Conservation (phyloP, 2,329 filamentous ascomycete species). For the Hortaea werneckii region DNA sequence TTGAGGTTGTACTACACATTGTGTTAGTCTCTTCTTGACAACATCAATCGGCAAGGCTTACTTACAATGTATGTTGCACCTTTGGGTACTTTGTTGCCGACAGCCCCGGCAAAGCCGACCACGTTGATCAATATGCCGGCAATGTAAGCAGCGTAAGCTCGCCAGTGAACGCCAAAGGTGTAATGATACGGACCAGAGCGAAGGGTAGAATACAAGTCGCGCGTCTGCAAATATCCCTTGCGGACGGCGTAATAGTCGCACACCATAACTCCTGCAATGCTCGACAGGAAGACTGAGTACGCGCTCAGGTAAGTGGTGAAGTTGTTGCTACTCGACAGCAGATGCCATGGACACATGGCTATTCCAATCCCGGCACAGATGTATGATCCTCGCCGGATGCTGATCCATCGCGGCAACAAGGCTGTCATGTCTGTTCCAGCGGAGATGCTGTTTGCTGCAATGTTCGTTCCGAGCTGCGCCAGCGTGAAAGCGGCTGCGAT, state of each 20-base stretch:
- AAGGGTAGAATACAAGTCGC: conserved; percentile 66
- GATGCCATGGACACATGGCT: conserved; percentile 78
- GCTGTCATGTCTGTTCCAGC: conserved; percentile 46
- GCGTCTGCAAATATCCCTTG: conserved; percentile 67
- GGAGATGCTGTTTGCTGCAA: conserved; percentile 43
- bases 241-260: conserved; percentile 82
- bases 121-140: conserved; percentile 81
- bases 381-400: conserved; percentile 78
- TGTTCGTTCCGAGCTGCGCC: conserved; percentile 41
- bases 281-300: conserved; percentile 88
- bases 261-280: conserved; percentile 84
- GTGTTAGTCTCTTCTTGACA: not conserved
- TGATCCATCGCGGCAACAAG: conserved; percentile 43
- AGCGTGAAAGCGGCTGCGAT: conserved; percentile 39
- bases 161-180: conserved; percentile 66
- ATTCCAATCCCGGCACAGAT: conserved; percentile 71
- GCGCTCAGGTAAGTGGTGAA: conserved; percentile 88
- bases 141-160: conserved; percentile 74
- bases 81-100: conserved; percentile 60
- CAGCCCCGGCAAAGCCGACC: conserved; percentile 76
- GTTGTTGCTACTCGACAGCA: conserved; percentile 64
- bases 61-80: conserved; percentile 57
- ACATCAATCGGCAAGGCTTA: not conserved
- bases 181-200: conserved; percentile 62
- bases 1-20: conserved; percentile 44